Percentiles rank a stretch among this genome's conserved stretches.
Evolutionary conservation across 768 basidiomycete species (phyloP).

Genomic region (Lactarius pseudohatsudake): DNA sequence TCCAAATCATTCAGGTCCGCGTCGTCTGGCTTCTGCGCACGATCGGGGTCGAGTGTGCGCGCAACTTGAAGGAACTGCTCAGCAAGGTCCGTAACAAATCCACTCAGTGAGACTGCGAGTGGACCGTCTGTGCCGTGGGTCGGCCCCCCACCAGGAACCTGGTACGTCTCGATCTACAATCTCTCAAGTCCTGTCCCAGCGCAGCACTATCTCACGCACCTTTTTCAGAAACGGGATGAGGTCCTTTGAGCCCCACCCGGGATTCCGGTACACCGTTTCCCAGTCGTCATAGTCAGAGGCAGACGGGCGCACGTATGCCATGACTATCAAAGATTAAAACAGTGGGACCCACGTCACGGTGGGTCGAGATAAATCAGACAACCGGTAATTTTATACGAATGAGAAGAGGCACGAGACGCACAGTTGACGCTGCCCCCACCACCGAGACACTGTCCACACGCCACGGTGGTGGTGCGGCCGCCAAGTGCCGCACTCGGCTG

Average conservation of each 20-base stretch:
- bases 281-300: constrained; percentile 63
- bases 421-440: constrained; percentile 63
- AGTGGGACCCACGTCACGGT: neutral
- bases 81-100: constrained; percentile 31
- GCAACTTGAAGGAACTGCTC: constrained; percentile 34
- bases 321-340: constrained; percentile 30
- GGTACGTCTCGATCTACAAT: constrained; percentile 41
- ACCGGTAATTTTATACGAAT: neutral
- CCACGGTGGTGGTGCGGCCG: constrained; percentile 47
- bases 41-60: constrained; percentile 27
- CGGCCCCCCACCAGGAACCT: constrained; percentile 32
- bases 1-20: constrained; percentile 30
- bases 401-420: constrained; percentile 29
- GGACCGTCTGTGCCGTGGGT: constrained; percentile 51
- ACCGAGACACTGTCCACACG: constrained; percentile 52
- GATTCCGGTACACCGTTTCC: constrained; percentile 49
- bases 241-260: constrained; percentile 59
- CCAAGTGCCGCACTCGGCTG: constrained; percentile 44
- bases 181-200: neutral
- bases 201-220: constrained; percentile 35
- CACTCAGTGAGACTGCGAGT: constrained; percentile 38
- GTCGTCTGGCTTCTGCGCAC: constrained; percentile 25
- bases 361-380: neutral
- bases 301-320: constrained; percentile 56
- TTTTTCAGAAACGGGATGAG: constrained; percentile 59